Evolutionary conservation across 2,329 filamentous ascomycete genomes (phyloP), one percentile per base, ranked within the genome.

Genomic region (Fusarium sororula): DNA sequence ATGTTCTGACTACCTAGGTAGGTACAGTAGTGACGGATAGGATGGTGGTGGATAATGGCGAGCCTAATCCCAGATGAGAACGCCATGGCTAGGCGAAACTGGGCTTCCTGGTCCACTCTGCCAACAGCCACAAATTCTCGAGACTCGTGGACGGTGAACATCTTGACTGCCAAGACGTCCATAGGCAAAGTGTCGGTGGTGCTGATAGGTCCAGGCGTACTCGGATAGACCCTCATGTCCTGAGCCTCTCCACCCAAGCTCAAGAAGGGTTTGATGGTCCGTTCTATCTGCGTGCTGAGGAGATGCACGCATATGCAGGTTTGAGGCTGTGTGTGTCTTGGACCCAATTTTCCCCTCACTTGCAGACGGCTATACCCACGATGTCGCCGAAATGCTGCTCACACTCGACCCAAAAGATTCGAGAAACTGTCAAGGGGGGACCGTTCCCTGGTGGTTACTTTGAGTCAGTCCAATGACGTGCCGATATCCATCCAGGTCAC

Each of bases 121-220:
- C 30, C 69, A 71, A 67, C 66, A 76, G 76, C 76, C 76, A 78
- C 75, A 76, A 58, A 60, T 68, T 63, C 63, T 70, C 26, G 14
- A 48, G 45, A 48, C 45, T 48, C 38, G 56, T 57, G 68, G 75
- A 75, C 67, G 69, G 72, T 65, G 72, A 66, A 61, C 68, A 68
- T 68, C 67, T 70, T 60, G 63, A 55, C 58, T 61, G 77, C 74
- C 73, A 76, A 75, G 72, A 61, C n/a, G 48, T 61, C 68, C 54
- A 63, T 67, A 58, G 65, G 51, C 56, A 39, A 39, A 30, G 26
- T 50, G 64, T 54, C 58, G 57, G 54, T 35, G 59, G 50, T 60
- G 55, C 63, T 78, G 76, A 78, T 78, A 75, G 76, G 76, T 41
- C 63, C 45, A 55, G 50, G 71, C 63, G 66, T 68, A 70, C 59